Evolutionary conservation across 2,329 filamentous ascomycete species (phyloP).

Genomic region (Aspergillus flavus): DNA sequence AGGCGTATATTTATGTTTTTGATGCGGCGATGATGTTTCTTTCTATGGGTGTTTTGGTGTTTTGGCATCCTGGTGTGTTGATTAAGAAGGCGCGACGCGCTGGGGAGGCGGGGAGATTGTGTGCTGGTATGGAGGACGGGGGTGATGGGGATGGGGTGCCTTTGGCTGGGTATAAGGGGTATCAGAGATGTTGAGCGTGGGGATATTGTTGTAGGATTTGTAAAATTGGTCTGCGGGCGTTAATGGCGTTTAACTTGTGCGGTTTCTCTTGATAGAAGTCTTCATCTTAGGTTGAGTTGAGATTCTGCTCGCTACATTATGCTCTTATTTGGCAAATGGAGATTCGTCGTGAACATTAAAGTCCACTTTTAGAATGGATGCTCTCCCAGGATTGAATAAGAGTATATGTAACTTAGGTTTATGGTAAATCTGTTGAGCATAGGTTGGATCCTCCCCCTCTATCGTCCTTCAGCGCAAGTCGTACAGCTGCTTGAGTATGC

Average conservation of each 20-base stretch:
- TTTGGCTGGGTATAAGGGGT: neutral
- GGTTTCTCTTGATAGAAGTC: neutral
- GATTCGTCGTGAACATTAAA: neutral
- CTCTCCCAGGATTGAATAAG: too few species aligned
- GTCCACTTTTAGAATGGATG: fast-evolving
- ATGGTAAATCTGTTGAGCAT: neutral
- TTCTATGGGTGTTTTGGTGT: neutral
- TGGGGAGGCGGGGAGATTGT: neutral
- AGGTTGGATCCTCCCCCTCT: neutral
- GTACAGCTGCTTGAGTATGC: neutral
- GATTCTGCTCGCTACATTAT: neutral
- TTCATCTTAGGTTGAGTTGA: neutral
- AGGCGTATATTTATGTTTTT: constrained; percentile 34
- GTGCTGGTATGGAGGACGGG: constrained; percentile 1
- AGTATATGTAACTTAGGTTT: neutral
- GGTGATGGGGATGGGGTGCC: neutral
- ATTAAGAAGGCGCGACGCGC: neutral
- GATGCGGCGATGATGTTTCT: constrained; percentile 24
- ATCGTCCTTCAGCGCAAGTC: neutral
- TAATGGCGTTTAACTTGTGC: neutral
- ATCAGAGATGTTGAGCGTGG: neutral
- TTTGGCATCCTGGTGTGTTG: constrained; percentile 8
- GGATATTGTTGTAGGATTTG: neutral
- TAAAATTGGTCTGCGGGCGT: neutral
- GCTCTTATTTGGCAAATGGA: neutral